Evolutionary conservation across 331 rosid genomes (phyloP), one percentile per base, ranked within the genome.

Genomic region (Rhamnella rubrinervis): DNA sequence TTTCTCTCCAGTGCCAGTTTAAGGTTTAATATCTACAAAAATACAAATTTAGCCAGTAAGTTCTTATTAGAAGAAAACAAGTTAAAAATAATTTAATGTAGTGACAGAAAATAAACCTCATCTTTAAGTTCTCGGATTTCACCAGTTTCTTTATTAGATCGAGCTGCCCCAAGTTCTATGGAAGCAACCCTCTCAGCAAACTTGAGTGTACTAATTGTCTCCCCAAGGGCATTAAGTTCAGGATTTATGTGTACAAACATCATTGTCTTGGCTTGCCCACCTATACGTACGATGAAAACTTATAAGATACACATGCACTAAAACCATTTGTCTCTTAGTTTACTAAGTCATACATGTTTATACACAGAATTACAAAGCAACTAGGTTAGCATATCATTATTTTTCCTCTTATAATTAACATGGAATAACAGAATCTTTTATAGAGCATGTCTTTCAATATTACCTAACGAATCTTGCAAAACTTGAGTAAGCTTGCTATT

Each of bases 161-260:
- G 88, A 35, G 99, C 99, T 71, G 96, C 96, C 65, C 99, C 99
- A 63, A 91, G 95, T 76, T 91, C 97, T 62, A 95, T 89, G 72
- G 96, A 86, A 12, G 96, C 88, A 63, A 89, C 97, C 81, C 99
- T 95, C 81, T 95, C 99, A 21, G 99, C 97, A 79, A 95, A 95
- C 83, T 95, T 95, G 71, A 95, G 99, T 15, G 97, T 95, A 84
- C 99, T 95, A 70, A 89, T 87, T 37, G 99, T 95, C 85, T 95
- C 99, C 68, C 99, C 99, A 25, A 89, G 77, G 9, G 99, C 88
- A 75, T 86, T 89, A 7, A 83, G 72, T 74, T 95, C 99, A 20
- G 97, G 96, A 70, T 91, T 95, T 85, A 95, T 87, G 78, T 95
- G 99, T 55, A 95, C 99, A 82, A 95, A 89, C 99, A 95, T 95